Percentiles rank a stretch among this genome's conserved stretches.
Evolutionary conservation across 257 asterid genomes (phyloP).

Genomic region (Rehmannia glutinosa): DNA sequence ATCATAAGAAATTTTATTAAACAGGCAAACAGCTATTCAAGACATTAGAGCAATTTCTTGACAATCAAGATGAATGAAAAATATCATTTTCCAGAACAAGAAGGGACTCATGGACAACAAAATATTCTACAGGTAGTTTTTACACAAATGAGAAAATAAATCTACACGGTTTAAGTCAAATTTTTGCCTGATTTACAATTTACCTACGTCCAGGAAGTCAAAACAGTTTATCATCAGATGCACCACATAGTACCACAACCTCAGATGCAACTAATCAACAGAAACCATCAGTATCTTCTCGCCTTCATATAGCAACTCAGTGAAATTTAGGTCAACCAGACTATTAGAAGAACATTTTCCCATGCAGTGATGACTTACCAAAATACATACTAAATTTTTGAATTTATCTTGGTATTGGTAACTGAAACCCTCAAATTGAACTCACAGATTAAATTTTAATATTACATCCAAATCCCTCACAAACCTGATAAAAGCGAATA

Average conservation of each 20-base stretch:
- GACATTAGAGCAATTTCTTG: neutral
- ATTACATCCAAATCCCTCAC: neutral
- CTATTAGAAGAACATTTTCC: too few relatives aligned
- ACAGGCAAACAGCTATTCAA: too few relatives aligned
- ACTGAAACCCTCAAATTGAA: constrained; percentile 5
- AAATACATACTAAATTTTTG: neutral
- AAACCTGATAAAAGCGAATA: constrained; percentile 11
- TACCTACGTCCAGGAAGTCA: constrained; percentile 7
- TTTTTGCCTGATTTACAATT: constrained; percentile 4
- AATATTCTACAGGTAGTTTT: neutral
- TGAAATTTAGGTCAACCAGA: too few relatives aligned
- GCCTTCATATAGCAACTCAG: constrained; percentile 8
- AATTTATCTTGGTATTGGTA: constrained; percentile 7
- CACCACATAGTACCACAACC: neutral
- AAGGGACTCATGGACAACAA: neutral
- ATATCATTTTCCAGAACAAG: neutral
- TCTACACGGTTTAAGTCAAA: neutral
- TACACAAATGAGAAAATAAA: neutral
- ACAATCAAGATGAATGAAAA: neutral
- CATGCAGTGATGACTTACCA: constrained; percentile 10
- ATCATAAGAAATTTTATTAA: neutral
- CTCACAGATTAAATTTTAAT: constrained; percentile 6
- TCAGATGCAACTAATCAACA: constrained; percentile 6
- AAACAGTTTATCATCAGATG: neutral
- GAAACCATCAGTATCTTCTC: neutral